phyloP scores from a whole-genome alignment of 2,329 filamentous ascomycete genomes.

The Curvularia sp. region DNA sequence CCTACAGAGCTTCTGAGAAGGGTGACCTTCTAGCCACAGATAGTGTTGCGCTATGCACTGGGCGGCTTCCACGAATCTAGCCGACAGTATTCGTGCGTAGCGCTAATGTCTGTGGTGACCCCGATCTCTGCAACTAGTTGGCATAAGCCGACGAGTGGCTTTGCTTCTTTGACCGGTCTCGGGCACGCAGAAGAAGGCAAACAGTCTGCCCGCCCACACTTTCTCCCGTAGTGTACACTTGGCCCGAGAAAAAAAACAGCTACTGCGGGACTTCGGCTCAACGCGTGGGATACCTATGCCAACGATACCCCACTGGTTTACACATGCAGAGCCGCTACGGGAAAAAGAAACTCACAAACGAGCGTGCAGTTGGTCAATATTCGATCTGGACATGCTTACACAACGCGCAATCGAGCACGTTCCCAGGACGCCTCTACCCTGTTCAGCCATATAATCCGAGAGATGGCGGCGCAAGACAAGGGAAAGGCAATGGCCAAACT shows the following conservation, averaged over 20 bases:
- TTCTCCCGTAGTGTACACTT: background rate
- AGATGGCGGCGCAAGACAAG: background rate
- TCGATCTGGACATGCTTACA: too few species aligned
- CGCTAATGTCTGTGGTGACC: slow-evolving; percentile 10
- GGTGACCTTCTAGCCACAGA: background rate
- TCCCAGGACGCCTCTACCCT: background rate
- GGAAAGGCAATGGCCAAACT: background rate
- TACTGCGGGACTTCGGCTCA: background rate
- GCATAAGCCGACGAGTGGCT: slow-evolving; percentile 4
- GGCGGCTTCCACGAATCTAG: background rate
- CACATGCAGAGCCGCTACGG: background rate
- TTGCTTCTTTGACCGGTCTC: background rate
- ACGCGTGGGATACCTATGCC: too few species aligned
- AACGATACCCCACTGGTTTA: background rate
- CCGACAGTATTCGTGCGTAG: slow-evolving; percentile 1
- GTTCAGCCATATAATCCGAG: background rate
- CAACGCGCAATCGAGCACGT: background rate
- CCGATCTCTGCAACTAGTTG: slow-evolving; percentile 8
- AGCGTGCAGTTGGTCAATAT: too few species aligned
- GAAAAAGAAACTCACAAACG: background rate
- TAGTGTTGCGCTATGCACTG: background rate
- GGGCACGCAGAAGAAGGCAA: background rate
- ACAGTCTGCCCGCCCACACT: background rate
- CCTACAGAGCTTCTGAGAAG: background rate
- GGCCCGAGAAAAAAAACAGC: background rate